These are phyloP conservation scores for Globisporangium echinulatum DNA, from an alignment of 352 stramenopile genomes.

Conservation along the genomic window DNA sequence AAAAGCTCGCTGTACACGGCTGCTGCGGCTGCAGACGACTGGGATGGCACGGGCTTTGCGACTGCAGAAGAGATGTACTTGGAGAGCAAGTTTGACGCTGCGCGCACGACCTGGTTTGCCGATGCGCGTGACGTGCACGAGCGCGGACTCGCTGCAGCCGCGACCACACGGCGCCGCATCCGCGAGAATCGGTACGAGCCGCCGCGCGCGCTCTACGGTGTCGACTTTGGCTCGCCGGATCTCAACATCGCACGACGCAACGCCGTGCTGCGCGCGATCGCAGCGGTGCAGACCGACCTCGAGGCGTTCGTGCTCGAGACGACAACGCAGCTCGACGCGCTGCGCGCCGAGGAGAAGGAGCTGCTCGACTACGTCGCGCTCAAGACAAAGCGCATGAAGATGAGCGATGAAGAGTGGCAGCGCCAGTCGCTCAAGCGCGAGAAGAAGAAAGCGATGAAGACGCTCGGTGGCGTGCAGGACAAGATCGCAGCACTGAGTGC, in stretches of 20 bases:
- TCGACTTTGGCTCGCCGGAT: slow-evolving; percentile 61
- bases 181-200: slow-evolving; percentile 36
- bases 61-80: slow-evolving; percentile 51
- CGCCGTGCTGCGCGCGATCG: slow-evolving; percentile 40
- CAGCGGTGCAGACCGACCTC: slow-evolving; percentile 43
- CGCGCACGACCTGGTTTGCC: slow-evolving; percentile 34
- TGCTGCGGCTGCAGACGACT: background rate
- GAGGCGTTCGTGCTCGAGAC: slow-evolving; percentile 56
- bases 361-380: slow-evolving; percentile 69
- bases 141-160: slow-evolving; percentile 25
- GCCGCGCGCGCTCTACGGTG: slow-evolving; percentile 34
- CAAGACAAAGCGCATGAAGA: slow-evolving; percentile 73
- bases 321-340: slow-evolving; percentile 50
- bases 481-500: slow-evolving; percentile 32
- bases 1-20: slow-evolving; percentile 7
- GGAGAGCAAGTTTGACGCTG: slow-evolving; percentile 56
- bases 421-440: slow-evolving; percentile 77
- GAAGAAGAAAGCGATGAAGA: slow-evolving; percentile 74
- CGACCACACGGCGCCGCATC: slow-evolving; percentile 17
- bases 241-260: slow-evolving; percentile 60
- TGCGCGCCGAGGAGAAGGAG: slow-evolving; percentile 57
- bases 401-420: slow-evolving; percentile 75
- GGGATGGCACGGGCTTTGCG: slow-evolving; percentile 11
- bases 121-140: slow-evolving; percentile 33
- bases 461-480: slow-evolving; percentile 44